Evolutionary conservation across 2,329 filamentous ascomycete genomes (phyloP).

Genomic region (Trichophaea hybrida): DNA sequence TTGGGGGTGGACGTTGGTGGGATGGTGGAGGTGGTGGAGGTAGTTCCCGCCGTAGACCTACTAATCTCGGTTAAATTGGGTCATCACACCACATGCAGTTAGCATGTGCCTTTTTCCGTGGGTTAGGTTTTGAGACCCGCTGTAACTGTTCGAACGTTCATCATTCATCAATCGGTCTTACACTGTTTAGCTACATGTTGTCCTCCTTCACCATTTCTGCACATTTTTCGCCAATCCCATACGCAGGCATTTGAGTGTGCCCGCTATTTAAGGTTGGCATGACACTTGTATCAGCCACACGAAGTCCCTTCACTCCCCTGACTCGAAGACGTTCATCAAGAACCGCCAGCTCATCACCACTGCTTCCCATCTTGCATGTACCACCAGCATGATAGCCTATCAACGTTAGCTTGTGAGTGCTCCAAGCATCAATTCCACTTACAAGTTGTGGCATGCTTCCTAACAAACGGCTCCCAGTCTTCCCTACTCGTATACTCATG

Average conservation of each 20-base stretch:
- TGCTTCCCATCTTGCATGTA: slow-evolving; percentile 24
- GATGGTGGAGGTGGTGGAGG: too few relatives aligned
- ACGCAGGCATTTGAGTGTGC: slow-evolving; percentile 47
- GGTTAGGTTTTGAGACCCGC: too few relatives aligned
- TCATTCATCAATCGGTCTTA: neutral
- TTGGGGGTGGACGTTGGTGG: too few relatives aligned
- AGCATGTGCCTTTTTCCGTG: too few relatives aligned
- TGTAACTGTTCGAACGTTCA: neutral
- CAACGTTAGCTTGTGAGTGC: neutral
- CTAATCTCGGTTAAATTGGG: too few relatives aligned
- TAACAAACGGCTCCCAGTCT: neutral
- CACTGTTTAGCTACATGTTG: neutral
- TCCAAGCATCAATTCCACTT: neutral
- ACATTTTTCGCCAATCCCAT: slow-evolving; percentile 45
- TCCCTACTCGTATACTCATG: neutral
- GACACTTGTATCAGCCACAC: slow-evolving; percentile 29
- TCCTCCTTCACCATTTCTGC: slow-evolving; percentile 34
- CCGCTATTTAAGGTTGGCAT: slow-evolving; percentile 38
- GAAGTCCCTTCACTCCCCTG: slow-evolving; percentile 28
- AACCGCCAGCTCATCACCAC: slow-evolving; percentile 28
- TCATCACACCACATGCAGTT: too few relatives aligned
- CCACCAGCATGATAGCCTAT: neutral
- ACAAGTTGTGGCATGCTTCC: slow-evolving; percentile 1
- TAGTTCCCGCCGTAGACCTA: too few relatives aligned
- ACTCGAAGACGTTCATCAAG: slow-evolving; percentile 29